Evolutionary conservation across 495 filamentous ascomycete genomes (phyloP).

Genomic region (Lasiosphaeria hispida): DNA sequence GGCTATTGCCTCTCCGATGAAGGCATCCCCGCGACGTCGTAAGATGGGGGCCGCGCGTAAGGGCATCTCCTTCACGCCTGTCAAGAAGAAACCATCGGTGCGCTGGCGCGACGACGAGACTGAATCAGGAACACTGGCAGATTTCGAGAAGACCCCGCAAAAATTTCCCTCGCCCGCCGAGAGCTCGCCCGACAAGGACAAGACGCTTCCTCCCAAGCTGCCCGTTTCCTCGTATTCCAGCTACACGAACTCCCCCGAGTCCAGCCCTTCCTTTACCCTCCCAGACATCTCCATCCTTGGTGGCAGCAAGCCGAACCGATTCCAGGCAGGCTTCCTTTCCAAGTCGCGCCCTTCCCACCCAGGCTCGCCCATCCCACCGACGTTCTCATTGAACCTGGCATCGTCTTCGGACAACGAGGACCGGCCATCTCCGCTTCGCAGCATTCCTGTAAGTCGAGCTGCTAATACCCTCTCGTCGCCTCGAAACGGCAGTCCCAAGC

Average conservation of each 20-base stretch:
- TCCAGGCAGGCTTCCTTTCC: constrained; percentile 86
- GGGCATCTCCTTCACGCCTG: constrained; percentile 73
- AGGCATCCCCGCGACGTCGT: constrained; percentile 76
- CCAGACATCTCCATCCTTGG: constrained; percentile 40
- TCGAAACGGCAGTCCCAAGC: constrained; percentile 28
- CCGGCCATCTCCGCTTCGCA: constrained; percentile 53
- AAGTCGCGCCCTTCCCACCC: constrained; percentile 48
- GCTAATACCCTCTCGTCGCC: constrained; percentile 42
- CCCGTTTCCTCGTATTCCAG: constrained; percentile 42
- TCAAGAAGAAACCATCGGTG: constrained; percentile 81
- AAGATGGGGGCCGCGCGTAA: constrained; percentile 70
- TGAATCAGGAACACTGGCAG: constrained; percentile 74
- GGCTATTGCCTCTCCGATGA: constrained; percentile 51
- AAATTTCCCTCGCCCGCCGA: constrained; percentile 55
- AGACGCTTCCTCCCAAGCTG: constrained; percentile 24
- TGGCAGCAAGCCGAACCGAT: constrained; percentile 67
- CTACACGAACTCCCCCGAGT: constrained; percentile 44
- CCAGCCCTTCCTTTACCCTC: constrained; percentile 57
- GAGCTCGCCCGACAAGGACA: constrained; percentile 38
- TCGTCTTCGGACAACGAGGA: constrained; percentile 66
- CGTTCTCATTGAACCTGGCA: constrained; percentile 59
- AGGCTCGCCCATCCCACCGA: constrained; percentile 65
- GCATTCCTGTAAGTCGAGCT: constrained; percentile 39
- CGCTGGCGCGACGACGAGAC: constrained; percentile 91
- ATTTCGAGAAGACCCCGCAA: constrained; percentile 85